Base-by-base conservation (phyloP, 768 basidiomycete species). In the Tylopilus vinaceipallidus region DNA sequence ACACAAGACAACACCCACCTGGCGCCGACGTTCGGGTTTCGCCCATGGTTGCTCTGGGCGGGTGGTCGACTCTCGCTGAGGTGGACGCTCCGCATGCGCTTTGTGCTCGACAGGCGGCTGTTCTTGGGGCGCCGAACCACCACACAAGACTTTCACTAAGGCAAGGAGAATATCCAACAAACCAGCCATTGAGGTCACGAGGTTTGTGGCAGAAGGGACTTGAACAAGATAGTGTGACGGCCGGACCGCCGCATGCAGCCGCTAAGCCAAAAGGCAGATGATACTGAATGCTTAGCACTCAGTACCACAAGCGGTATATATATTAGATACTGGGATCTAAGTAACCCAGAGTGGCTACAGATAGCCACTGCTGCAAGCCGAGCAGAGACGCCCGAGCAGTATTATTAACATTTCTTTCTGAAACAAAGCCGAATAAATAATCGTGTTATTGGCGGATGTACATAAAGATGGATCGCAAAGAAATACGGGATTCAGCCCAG, bases 91-190 rank as follows among this genome's bases (percentile, higher is more conserved):
- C 41, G 27, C 26, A 42, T 44, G 39, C 33, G 36, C 39, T 45
- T 53, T 41, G 24, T 54, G 29, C 16, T 49, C 38, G 3, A 19
- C 13, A 22, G 54, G 45, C 12, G 45, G 56, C 13, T 43, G 44
- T 23, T 62, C 59, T 42, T 33, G 39, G 4, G 50, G 48, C 16
- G 50, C 41, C 13, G 63, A 50, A 32, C 55, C 39, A 54, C 66
- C 60, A 24, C 68, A 70, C 34, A 68, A 27, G 16, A 44, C 35
- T 3, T 41, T 58, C 9, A 48, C 62, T 17, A 68, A 37, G 29
- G 58, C 47, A 27, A 55, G 62, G 14, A 68, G 42, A 33, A 68
- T 36, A 30, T 70, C 62, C 55, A 62, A 49, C 1, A 68, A 52
- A 3, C 62, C 50, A 39, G 43, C 54, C 64, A 62, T 66, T 38